Evolutionary conservation across 2,329 filamentous ascomycete species (phyloP).

Genomic region (Whalleya microplaca): DNA sequence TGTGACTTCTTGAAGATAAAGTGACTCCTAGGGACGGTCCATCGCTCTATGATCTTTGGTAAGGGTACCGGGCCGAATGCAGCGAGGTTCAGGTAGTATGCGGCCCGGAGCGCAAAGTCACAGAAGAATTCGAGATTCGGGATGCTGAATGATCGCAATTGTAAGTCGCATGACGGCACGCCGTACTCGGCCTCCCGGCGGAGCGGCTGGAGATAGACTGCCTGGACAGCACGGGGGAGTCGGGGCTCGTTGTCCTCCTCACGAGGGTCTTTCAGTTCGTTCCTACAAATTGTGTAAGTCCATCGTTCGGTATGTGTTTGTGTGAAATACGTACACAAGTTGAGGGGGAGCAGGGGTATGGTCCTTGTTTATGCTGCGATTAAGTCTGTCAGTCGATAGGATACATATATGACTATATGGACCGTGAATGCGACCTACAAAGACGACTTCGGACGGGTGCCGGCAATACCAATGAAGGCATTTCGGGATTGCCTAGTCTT

Average conservation of each 20-base stretch:
- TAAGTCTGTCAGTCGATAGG: constrained; percentile 9
- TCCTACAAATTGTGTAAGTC: constrained; percentile 27
- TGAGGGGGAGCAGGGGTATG: constrained; percentile 18
- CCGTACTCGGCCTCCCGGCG: constrained; percentile 75
- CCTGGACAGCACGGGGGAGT: constrained; percentile 79
- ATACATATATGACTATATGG: not conserved
- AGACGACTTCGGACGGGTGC: constrained; percentile 32
- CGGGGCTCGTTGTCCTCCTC: constrained; percentile 46
- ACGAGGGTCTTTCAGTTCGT: constrained; percentile 31
- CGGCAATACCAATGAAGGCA: constrained; percentile 24
- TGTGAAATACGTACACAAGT: constrained; percentile 25
- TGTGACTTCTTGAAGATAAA: constrained; percentile 98
- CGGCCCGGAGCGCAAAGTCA: constrained; percentile 92
- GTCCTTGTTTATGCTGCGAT: not conserved
- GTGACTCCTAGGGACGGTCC: constrained; percentile 86
- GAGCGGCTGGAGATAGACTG: constrained; percentile 83
- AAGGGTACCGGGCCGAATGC: constrained; percentile 85
- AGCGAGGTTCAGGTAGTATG: constrained; percentile 89
- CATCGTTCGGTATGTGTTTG: not conserved
- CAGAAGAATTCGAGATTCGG: constrained; percentile 92
- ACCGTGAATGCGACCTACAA: constrained; percentile 25
- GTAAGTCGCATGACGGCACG: constrained; percentile 85
- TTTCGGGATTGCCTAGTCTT: constrained; percentile 33
- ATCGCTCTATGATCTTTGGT: constrained; percentile 84
- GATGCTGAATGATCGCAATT: constrained; percentile 87